A percentile compares a stretch with the other conserved stretches of the same genome.
phyloP scores from a whole-genome alignment of 2,329 filamentous ascomycete species.

The Colletotrichum tropicicola region DNA sequence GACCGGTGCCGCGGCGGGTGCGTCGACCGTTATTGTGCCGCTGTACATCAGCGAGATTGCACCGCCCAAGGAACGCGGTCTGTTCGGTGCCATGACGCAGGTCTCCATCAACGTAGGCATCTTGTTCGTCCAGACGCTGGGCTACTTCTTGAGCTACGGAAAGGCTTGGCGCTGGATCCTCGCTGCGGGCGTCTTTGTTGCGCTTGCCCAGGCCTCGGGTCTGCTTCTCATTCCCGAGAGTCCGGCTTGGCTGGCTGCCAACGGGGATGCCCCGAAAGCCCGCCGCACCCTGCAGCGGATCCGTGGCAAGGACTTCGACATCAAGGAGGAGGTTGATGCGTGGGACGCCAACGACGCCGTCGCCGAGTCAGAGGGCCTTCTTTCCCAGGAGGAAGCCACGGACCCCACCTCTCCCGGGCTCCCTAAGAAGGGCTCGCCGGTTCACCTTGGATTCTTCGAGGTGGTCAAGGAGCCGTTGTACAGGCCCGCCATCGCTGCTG shows the following conservation, averaged over 20 bases:
- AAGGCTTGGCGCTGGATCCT: conserved; percentile 87
- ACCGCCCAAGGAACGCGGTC: conserved; percentile 76
- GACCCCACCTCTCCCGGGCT: conserved; percentile 35
- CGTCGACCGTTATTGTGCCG: conserved; percentile 90
- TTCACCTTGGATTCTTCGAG: conserved; percentile 67
- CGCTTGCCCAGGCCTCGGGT: conserved; percentile 71
- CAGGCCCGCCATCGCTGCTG: conserved; percentile 79
- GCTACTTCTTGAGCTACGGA: conserved; percentile 85
- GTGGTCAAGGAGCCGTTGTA: conserved; percentile 75
- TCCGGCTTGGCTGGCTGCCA: conserved; percentile 84
- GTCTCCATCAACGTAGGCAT: conserved; percentile 95
- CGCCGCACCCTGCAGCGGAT: conserved; percentile 77
- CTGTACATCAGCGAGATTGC: conserved; percentile 95
- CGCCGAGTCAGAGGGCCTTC: conserved; percentile 77
- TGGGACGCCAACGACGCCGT: conserved; percentile 59
- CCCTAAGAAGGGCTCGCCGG: conserved; percentile 32
- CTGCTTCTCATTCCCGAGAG: conserved; percentile 86
- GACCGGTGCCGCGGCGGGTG: conserved; percentile 85
- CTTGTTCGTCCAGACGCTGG: conserved; percentile 81
- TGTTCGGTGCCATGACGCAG: conserved; percentile 88
- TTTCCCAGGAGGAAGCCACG: conserved; percentile 48
- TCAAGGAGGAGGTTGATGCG: conserved; percentile 75
- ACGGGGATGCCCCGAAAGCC: conserved; percentile 67
- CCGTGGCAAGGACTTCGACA: conserved; percentile 73
- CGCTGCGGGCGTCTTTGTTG: conserved; percentile 75